These are phyloP conservation scores for Capniomyces stellatus DNA, from an alignment of 371 early-diverging fungal species.

Conservation along the genomic window DNA sequence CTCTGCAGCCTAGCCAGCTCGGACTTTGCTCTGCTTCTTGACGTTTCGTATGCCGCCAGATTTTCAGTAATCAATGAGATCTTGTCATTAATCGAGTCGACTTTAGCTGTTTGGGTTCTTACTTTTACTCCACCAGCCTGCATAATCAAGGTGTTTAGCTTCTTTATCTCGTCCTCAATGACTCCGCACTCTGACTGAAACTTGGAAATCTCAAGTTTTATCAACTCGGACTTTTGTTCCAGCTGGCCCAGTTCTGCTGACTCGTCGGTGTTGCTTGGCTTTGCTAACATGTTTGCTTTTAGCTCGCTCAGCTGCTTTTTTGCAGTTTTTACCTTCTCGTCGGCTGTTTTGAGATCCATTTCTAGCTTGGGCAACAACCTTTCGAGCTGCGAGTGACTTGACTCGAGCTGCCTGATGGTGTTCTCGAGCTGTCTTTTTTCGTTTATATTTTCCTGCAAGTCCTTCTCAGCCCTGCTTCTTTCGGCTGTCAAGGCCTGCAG, in stretches of 20 bases:
- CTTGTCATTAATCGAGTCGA: conserved; percentile 60
- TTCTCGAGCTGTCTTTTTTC: conserved; percentile 31
- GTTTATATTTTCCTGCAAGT: conserved; percentile 29
- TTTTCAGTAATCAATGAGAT: conserved; percentile 35
- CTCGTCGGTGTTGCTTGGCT: too few relatives aligned
- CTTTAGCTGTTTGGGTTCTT: conserved; percentile 65
- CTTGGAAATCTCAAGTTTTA: conserved; percentile 8
- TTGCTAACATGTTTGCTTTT: conserved; percentile 5
- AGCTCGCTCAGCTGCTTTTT: conserved; percentile 21
- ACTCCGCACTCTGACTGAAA: conserved; percentile 27
- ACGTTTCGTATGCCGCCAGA: conserved; percentile 12
- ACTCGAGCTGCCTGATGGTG: conserved; percentile 32
- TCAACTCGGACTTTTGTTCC: conserved; percentile 6
- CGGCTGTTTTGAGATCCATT: conserved; percentile 48
- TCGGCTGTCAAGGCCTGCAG: conserved; percentile 36
- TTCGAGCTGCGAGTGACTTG: conserved; percentile 41
- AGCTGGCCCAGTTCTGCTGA: conserved; percentile 6
- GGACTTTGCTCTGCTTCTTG: neutral
- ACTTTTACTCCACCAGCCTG: conserved; percentile 77
- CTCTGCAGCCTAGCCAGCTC: neutral
- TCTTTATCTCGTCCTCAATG: conserved; percentile 45
- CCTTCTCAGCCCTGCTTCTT: conserved; percentile 35
- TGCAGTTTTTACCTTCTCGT: conserved; percentile 33
- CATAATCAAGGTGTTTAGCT: conserved; percentile 71
- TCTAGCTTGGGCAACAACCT: conserved; percentile 46